These are phyloP conservation scores for Avena atlantica DNA, from an alignment of 176 grass and related monocot species.

Conservation along the genomic window DNA sequence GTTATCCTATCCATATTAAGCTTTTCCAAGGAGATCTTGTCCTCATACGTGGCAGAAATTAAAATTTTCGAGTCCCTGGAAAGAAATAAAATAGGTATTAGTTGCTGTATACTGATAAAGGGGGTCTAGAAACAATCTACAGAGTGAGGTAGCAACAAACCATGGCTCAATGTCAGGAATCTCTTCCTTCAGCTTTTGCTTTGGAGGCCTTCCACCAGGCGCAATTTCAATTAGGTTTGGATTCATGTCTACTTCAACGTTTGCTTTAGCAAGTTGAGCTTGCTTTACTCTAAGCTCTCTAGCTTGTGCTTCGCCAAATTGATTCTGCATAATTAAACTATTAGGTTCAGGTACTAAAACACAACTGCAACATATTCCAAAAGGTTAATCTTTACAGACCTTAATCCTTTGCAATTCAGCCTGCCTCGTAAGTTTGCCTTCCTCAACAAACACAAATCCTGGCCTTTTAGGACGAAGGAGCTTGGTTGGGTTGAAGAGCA, in stretches of 20 bases:
- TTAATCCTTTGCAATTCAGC: conserved; percentile 94
- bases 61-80: conserved; percentile 86
- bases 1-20: conserved; percentile 91
- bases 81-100: conserved; percentile 32
- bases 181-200: conserved; percentile 87
- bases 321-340: conserved; percentile 57
- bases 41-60: conserved; percentile 59
- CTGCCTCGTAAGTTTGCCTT: conserved; percentile 85
- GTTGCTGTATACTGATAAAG: conserved; percentile 5
- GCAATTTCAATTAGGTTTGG: conserved; percentile 95
- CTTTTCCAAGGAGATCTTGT: conserved; percentile 62
- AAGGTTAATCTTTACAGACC: conserved; percentile 43
- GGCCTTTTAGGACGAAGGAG: conserved; percentile 86
- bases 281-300: conserved; percentile 93
- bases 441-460: conserved; percentile 89
- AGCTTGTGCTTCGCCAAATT: conserved; percentile 99
- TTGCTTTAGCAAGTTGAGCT: conserved; percentile 91
- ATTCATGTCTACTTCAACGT: conserved; percentile 83
- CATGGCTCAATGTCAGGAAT: conserved; percentile 98
- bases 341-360: conserved; percentile 35
- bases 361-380: conserved; percentile 19
- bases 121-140: background rate
- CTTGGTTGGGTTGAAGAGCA: conserved; percentile 92
- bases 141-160: conserved; percentile 48
- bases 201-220: conserved; percentile 56